phyloP scores from a whole-genome alignment of 208 protist genomes.

The Leishmania gerbilli region DNA sequence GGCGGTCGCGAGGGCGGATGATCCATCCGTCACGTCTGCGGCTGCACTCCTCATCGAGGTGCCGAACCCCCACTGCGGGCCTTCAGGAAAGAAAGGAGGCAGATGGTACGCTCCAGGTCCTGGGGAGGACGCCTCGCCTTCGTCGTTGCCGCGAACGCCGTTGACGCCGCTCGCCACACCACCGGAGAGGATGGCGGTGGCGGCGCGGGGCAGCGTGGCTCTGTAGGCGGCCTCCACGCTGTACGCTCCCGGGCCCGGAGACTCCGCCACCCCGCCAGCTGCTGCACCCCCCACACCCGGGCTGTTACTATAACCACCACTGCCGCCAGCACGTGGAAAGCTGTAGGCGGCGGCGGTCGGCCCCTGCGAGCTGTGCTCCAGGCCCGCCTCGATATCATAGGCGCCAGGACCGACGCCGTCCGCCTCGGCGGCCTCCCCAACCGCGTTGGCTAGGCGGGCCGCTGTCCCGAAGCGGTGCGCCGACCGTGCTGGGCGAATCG shows the following conservation, averaged over 20 bases:
- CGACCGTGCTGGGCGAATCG: slow-evolving; percentile 6
- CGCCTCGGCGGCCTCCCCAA: background rate
- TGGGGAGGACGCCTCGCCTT: background rate
- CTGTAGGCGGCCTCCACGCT: slow-evolving; percentile 21
- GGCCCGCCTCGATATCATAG: slow-evolving; percentile 27
- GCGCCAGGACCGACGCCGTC: slow-evolving; percentile 53
- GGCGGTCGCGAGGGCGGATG: background rate
- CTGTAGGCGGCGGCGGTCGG: slow-evolving; percentile 19
- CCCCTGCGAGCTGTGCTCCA: slow-evolving; percentile 17
- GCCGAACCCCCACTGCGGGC: slow-evolving; percentile 34
- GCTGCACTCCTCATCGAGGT: slow-evolving; percentile 1
- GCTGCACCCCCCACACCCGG: background rate
- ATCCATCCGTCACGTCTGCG: background rate
- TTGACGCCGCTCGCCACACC: background rate
- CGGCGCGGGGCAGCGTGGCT: slow-evolving; percentile 14
- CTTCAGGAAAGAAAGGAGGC: slow-evolving; percentile 24
- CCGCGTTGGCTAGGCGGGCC: background rate
- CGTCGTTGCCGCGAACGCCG: background rate
- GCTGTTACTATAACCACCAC: too few relatives aligned
- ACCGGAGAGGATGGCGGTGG: background rate
- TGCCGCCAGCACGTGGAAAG: slow-evolving; percentile 20
- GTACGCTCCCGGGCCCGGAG: slow-evolving; percentile 59
- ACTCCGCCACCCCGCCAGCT: background rate
- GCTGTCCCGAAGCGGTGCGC: slow-evolving; percentile 28
- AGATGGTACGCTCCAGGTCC: slow-evolving; percentile 30